A percentile compares a stretch with the other conserved stretches of the same genome.
Conservation (phyloP, 2,329 filamentous ascomycete species). For the Dryadomyces quercivorus region DNA sequence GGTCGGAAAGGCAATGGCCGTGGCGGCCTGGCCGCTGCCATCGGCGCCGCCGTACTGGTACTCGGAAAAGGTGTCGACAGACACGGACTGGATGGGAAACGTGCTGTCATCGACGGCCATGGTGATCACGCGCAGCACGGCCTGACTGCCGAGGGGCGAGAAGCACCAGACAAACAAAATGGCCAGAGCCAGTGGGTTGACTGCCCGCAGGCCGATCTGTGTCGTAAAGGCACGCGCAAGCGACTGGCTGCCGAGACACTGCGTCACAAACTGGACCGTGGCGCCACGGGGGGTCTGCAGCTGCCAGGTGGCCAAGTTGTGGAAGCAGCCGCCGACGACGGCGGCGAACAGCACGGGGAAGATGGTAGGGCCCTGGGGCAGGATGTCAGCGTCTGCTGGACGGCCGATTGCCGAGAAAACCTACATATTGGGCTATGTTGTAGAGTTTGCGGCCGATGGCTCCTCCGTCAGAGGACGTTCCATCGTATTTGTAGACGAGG, state of each 20-base stretch:
- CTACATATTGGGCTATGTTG: conserved; percentile 2
- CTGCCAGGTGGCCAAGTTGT: conserved; percentile 15
- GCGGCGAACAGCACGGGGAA: conserved; percentile 20
- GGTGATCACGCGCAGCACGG: conserved; percentile 13
- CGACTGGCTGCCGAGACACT: conserved; percentile 19
- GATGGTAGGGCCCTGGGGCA: conserved; percentile 18
- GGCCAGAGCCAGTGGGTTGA: conserved; percentile 15
- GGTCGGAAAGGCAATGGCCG: not conserved
- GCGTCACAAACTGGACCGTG: conserved; percentile 16
- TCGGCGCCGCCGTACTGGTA: conserved; percentile 1
- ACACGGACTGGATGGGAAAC: not conserved
- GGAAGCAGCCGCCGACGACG: conserved; percentile 15
- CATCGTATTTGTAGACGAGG: conserved; percentile 2
- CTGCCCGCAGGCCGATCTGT: conserved; percentile 14
- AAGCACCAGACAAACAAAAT: conserved; percentile 18
- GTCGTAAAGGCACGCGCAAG: conserved; percentile 16
- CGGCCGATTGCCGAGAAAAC: not conserved
- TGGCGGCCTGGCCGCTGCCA: not conserved
- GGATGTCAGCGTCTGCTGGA: conserved; percentile 15
- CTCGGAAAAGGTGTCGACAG: not conserved
- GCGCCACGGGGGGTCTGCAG: conserved; percentile 15
- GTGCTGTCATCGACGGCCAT: conserved; percentile 17
- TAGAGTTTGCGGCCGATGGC: conserved; percentile 1
- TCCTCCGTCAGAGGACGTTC: not conserved
- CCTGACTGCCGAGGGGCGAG: conserved; percentile 20